Base-by-base conservation (phyloP, 1,139 yeast genomes). In the Arxiozyma telluris region DNA sequence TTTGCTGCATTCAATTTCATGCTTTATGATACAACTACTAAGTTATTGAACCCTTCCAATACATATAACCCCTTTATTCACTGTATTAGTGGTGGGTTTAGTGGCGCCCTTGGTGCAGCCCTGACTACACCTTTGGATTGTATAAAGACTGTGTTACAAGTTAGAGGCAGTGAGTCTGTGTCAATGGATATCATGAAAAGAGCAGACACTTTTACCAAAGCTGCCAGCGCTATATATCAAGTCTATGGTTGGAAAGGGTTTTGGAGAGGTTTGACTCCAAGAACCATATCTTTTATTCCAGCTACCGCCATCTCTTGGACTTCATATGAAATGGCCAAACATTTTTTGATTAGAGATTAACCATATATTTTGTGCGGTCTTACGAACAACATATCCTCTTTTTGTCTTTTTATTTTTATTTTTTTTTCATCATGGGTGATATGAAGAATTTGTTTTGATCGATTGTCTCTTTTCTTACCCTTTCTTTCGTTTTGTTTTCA, bases 241-340 rank as follows among this genome's bases (percentile, higher is more conserved):
- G 78, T 79, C 50, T 82, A 84, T 54, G 97, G 97, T 4, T 62
- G 79, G 59, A 62, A 64, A 42, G 95, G 96, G 0, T 91, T 93
- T 70, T 70, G 79, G 65, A 78, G 96, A 64, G 98, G 98, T 30
- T 76, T 91, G 66, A 83, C 84, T 66, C 98, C 99, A 50, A 81
- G 99, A 71, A 83, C 94, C 53, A 83, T 93, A 44, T 87, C 94
- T 59, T 90, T 91, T 69, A 91, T 93, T 69, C 99, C 99, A 22
- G 86, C 96, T 50, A 91, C 98, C 15, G 98, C 98, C 41, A 91
- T 93, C 57, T 84, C 96, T 59, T 93, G 98, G 98, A 93, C 98
- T 1, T 91, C 96, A 23, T 93, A 94, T 71, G 98, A 93, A 70
- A 88, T 91, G 94, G 98, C 97, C 47, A 93, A 93, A 55, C 71